Evolutionary conservation across 805 yeast genomes (phyloP).

Genomic region (Yamadazyma sp.): DNA sequence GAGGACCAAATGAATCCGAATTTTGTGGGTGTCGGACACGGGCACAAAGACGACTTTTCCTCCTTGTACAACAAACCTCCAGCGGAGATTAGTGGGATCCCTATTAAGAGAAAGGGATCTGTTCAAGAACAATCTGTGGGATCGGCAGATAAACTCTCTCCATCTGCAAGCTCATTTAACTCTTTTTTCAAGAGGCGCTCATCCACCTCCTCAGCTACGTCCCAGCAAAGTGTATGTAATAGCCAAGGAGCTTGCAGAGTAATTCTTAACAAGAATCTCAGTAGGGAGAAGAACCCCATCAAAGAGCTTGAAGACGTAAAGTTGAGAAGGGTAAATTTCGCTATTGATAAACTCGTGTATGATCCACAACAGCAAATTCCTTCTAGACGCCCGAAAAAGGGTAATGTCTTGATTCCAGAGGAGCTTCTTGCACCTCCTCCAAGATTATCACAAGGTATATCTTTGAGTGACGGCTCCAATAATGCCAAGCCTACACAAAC

Average conservation of each 20-base stretch:
- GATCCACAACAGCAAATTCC: conserved; percentile 79
- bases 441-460: conserved; percentile 66
- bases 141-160: conserved; percentile 10
- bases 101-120: conserved; percentile 13
- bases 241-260: conserved; percentile 28
- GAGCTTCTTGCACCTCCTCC: conserved; percentile 65
- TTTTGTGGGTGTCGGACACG: no score
- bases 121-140: conserved; percentile 6
- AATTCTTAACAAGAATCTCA: conserved; percentile 47
- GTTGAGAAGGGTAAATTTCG: conserved; percentile 71
- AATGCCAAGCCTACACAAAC: conserved; percentile 30
- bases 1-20: conserved; percentile 4
- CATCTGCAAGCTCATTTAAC: conserved; percentile 14
- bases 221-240: conserved; percentile 1
- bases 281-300: conserved; percentile 28
- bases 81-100: conserved; percentile 14
- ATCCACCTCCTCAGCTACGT: conserved; percentile 13
- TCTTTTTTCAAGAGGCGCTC: conserved; percentile 18
- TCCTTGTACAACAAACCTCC: conserved; percentile 14
- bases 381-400: conserved; percentile 52
- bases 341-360: conserved; percentile 63
- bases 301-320: conserved; percentile 29
- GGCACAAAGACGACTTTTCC: conserved; percentile 9
- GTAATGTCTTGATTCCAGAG: conserved; percentile 58
- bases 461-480: conserved; percentile 36